Evolutionary conservation across 805 yeast genomes (phyloP), one percentile per base, ranked within the genome.

Genomic region (Wickerhamiella dianesei): DNA sequence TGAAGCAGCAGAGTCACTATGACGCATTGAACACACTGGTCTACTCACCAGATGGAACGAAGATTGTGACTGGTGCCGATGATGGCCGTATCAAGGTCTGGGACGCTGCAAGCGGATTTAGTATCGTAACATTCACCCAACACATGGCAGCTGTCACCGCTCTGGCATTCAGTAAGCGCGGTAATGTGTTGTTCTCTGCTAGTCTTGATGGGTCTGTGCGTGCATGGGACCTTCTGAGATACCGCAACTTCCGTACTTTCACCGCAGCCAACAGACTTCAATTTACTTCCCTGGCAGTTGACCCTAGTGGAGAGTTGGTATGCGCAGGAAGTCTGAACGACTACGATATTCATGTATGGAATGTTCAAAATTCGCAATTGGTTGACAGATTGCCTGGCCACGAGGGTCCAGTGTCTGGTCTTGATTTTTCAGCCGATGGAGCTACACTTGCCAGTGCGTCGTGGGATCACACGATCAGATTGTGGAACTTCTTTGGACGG

Each of bases 71-170:
- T 1, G 96, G 95, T 2, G 76, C 95, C 1, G 97, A 89, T 60
- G 98, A 92, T 62, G 98, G 98, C 35, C 88, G 88, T 57, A 82
- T 92, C 53, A 92, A 92, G 63, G 82, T 92, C 14, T 92, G 98
- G 98, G 98, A 92, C 61, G 79, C 87, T 18, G 72, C 70, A 9
- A 82, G 95, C 2, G 98, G 98, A 0, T 92, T 92, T 61, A 86
- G 95, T 63, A 71, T 89, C 20, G 87, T 80, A 32, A 92, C 98
- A 0, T 88, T 92, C 59, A 81, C 80, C 40, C 96, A 89, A 56
- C 98, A 92, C 59, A 74, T 83, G 1, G 77, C 94, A 1, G 81
- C 94, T 0, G 95, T 92, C 3, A 87, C 95, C 0, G 84, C 80
- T 3, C 80, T 92, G 12, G 81, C 76, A 56, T 88, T 92, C 66